Evolutionary conservation across 805 yeast species (phyloP), one percentile per base, ranked within the genome.

Genomic region (Lipomyces sp.): DNA sequence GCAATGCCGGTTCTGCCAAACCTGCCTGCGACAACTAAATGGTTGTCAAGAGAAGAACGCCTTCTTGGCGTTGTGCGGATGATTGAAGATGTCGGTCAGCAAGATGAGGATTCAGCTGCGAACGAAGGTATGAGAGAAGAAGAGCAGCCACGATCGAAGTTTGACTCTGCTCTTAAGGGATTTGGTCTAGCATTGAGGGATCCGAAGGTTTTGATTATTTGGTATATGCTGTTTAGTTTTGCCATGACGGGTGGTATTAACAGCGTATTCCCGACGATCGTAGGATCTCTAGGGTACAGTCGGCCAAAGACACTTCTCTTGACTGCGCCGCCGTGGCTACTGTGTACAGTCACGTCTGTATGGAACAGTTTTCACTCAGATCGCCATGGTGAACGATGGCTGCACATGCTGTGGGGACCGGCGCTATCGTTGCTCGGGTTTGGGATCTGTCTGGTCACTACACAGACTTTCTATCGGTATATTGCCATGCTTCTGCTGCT

Each of bases 231-330:
- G 45, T 57, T 59, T 43, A 73, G 73, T 63, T 66, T 75, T 26
- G 83, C 77, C 43, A 81, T 81, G 35, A 81, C 82, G 44, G 76
- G 79, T 57, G 83, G 83, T 62, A 81, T 79, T 39, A 77, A 82
- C n/a, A 52, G 53, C 21, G 55, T 55, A 19, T 53, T 49, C 34
- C 84, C 84, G 29, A 72, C 83, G 0, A 79, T 81, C 28, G 83
- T 81, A 13, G 63, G 71, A 52, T 78, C 83, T 13, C 69, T 81
- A 57, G 74, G 78, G 43, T 81, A 77, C 58, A 62, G 68, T 60
- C 70, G 72, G 47, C 71, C 78, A 36, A 70, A 74, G 42, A 78
- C 84, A 3, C 70, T 80, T 45, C 75, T 78, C 55, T 68, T 81
- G 51, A 55, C 59, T 13, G 48, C 51, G 18, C 57, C 57, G 24